Base-by-base conservation (phyloP, 768 basidiomycete genomes). In the Pleurotus djamor region DNA sequence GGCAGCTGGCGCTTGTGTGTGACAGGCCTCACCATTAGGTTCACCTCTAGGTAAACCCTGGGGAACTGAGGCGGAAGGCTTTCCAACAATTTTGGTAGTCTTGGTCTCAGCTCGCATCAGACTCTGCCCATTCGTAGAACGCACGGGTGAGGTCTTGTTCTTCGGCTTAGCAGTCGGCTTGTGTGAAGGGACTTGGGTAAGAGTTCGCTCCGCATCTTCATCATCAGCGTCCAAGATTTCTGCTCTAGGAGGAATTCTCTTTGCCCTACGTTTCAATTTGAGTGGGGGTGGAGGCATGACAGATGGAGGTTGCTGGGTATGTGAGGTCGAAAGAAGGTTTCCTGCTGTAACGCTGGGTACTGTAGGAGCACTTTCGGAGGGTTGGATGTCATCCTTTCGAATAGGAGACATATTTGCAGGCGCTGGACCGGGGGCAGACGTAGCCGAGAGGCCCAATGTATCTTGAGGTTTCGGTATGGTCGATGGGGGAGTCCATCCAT, bases 201-300 rank as follows among this genome's bases (percentile, higher is more conserved):
- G 51, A 5, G 13, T 41, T 21, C 41, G 54, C 32, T 44, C 38
- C 8, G 54, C 54, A 41, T 56, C 54, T 32, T 43, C 54, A n/a
- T 56, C 54, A 28, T 56, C 54, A 32, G 54, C 54, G 28, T 56
- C 54, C 54, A 56, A 32, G 2, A 56, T 56, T 5, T 56, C 54
- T 32, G 54, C 54, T 4, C 54, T n/a, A n/a, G 54, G 54, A 16
- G 44, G 41, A 17, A n/a, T 56, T 38, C 54, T 41, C 49, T 50
- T 50, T 32, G 49, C 32, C 49, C 34, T 21, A 8, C 54, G 54
- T 41, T 44, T 41, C 41, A 56, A 34, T 32, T 56, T 56, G 28
- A 56, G 12, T 7, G 37, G 37, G 37, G 14, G 7, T 9, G 7
- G n/a, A 1, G 45, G 45, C 3, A 28, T 28, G 21, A 28, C 21